These are phyloP conservation scores for Paracoccidioides brasiliensis DNA, from an alignment of 2,329 filamentous ascomycete species.

Conservation along the genomic window DNA sequence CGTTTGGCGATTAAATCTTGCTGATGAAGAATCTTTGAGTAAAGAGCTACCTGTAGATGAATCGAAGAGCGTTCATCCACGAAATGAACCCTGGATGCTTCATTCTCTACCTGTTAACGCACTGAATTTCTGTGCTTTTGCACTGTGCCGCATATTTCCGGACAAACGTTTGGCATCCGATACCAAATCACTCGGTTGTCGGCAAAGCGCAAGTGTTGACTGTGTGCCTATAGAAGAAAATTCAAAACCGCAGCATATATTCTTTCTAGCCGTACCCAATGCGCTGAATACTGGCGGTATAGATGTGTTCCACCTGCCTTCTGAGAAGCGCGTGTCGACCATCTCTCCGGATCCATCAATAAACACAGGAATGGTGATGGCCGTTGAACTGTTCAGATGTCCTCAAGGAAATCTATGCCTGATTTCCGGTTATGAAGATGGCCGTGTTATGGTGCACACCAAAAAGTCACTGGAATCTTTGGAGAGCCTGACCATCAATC, in stretches of 20 bases:
- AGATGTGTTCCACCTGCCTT: conserved; percentile 73
- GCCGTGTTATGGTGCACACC: conserved; percentile 54
- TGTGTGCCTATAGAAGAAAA: conserved; percentile 1
- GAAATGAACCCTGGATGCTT: conserved; percentile 66
- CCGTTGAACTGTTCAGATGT: conserved; percentile 49
- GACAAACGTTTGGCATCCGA: background rate
- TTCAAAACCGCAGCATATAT: conserved; percentile 27
- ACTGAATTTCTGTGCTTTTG: conserved; percentile 87
- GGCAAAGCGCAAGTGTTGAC: conserved; percentile 15
- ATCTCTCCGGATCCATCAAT: conserved; percentile 35
- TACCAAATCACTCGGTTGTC: background rate
- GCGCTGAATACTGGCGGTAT: conserved; percentile 61
- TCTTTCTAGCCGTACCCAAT: conserved; percentile 60
- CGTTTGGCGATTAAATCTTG: conserved; percentile 67
- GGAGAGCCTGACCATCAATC: conserved; percentile 16
- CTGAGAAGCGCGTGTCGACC: conserved; percentile 53
- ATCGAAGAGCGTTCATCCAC: conserved; percentile 25
- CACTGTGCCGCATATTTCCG: conserved; percentile 38
- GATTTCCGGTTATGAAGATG: conserved; percentile 74
- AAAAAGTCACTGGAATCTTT: conserved; percentile 31
- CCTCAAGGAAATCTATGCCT: conserved; percentile 42
- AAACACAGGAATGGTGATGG: conserved; percentile 70
- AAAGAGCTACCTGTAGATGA: conserved; percentile 58
- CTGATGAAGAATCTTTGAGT: conserved; percentile 44
- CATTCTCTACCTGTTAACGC: conserved; percentile 78